Percentiles rank a stretch among this genome's conserved stretches.
These are phyloP conservation scores for Royoungia palumana DNA, from an alignment of 768 basidiomycete genomes.

Conservation along the genomic window DNA sequence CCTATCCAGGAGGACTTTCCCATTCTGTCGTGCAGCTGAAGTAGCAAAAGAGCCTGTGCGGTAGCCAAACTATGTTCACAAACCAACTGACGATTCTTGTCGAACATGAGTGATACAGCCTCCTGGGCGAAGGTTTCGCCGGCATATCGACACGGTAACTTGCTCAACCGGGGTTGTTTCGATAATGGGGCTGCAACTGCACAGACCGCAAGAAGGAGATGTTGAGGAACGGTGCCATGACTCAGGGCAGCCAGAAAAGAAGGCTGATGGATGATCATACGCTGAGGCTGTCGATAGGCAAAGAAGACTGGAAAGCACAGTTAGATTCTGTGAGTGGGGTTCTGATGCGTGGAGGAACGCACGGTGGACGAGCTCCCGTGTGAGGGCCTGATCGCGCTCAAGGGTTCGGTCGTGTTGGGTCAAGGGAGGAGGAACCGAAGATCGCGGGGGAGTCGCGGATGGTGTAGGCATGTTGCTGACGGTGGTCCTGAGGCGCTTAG, in stretches of 20 bases:
- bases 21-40: conserved; percentile 63
- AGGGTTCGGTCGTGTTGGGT: conserved; percentile 39
- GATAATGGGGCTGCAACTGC: conserved; percentile 77
- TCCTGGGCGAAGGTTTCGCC: conserved; percentile 54
- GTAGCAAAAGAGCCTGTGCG: conserved; percentile 71
- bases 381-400: conserved; percentile 58
- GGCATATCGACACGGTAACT: conserved; percentile 51
- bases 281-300: conserved; percentile 74
- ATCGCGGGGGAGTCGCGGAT: conserved; percentile 30
- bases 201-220: conserved; percentile 72
- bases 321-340: conserved; percentile 1
- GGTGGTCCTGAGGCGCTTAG: conserved; percentile 52
- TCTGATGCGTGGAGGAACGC: conserved; percentile 25
- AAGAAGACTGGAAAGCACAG: conserved; percentile 60
- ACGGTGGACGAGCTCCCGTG: conserved; percentile 74
- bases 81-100: conserved; percentile 55
- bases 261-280: conserved; percentile 75
- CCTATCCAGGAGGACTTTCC: conserved; percentile 35
- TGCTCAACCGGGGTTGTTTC: conserved; percentile 59
- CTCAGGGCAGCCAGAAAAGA: conserved; percentile 67
- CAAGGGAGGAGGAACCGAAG: conserved; percentile 30
- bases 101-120: conserved; percentile 68
- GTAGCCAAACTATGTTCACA: conserved; percentile 65
- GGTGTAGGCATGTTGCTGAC: conserved; percentile 36
- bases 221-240: conserved; percentile 62